Evolutionary conservation across 192 early-diverging fungal genomes (phyloP).

Genomic region (Jimgerdemannia lactiflua): DNA sequence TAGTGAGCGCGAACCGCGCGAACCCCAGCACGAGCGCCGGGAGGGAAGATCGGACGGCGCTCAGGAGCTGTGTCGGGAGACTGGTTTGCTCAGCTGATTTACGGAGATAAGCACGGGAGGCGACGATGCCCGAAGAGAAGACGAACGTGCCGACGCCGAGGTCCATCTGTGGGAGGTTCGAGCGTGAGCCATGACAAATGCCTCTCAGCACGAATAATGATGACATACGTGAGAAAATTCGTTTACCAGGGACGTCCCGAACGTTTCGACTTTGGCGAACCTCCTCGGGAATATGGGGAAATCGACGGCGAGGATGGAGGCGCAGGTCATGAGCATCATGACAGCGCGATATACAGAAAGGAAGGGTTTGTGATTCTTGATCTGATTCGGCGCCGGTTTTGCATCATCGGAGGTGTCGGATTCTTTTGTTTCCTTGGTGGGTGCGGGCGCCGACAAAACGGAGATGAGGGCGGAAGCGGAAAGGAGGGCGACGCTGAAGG

Average conservation of each 20-base stretch:
- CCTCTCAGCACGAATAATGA: not conserved
- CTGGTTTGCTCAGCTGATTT: slow-evolving; percentile 4
- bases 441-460: too few species aligned
- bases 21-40: slow-evolving; percentile 76
- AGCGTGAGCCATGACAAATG: not conserved
- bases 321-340: slow-evolving; percentile 78
- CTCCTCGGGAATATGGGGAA: slow-evolving; percentile 86
- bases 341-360: slow-evolving; percentile 71
- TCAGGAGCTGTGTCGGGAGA: slow-evolving; percentile 18
- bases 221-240: not conserved
- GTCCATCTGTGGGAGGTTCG: slow-evolving; percentile 72
- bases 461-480: too few species aligned
- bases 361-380: slow-evolving; percentile 28
- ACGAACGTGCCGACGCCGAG: slow-evolving; percentile 91
- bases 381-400: too few species aligned
- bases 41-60: slow-evolving; percentile 51
- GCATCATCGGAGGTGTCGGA: too few species aligned
- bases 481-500: too few species aligned
- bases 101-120: slow-evolving; percentile 52
- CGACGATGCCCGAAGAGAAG: slow-evolving; percentile 86
- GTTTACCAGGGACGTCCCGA: slow-evolving; percentile 81
- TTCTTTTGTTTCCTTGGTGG: too few species aligned
- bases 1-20: slow-evolving; percentile 65
- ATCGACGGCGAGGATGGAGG: slow-evolving; percentile 93
- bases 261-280: slow-evolving; percentile 91